Evolutionary conservation across 73 alveolate genomes (phyloP).

Genomic region (Stentor coeruleus): DNA sequence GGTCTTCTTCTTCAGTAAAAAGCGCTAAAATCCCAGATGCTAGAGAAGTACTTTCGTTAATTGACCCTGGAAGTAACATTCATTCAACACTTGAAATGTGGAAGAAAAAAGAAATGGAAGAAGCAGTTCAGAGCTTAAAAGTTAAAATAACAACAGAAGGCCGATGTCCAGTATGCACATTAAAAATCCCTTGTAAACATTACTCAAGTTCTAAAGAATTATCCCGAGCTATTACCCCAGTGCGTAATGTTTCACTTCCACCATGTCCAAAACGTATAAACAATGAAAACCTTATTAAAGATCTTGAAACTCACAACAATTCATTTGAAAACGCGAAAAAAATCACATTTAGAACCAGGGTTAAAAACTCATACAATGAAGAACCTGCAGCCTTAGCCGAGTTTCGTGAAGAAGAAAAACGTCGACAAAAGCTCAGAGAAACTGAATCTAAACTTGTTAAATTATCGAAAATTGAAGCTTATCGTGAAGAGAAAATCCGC

Average conservation of each 20-base stretch:
- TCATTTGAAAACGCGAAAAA: neutral
- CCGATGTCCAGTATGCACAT: conserved; percentile 58
- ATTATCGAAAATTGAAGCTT: conserved; percentile 28
- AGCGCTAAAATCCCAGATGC: neutral
- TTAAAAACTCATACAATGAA: neutral
- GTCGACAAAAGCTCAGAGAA: neutral
- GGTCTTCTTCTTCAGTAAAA: neutral
- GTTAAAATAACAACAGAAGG: conserved; percentile 34
- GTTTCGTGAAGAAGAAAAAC: neutral
- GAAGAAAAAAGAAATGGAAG: conserved; percentile 27
- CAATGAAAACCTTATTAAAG: conserved; percentile 19
- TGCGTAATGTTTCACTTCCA: neutral
- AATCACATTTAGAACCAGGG: neutral
- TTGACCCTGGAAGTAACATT: neutral
- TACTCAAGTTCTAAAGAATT: conserved; percentile 34
- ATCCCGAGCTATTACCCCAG: neutral
- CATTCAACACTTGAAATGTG: neutral
- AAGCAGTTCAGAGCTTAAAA: conserved; percentile 39
- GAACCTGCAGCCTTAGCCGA: conserved; percentile 27
- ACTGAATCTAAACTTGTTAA: conserved; percentile 20
- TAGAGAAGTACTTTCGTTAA: neutral
- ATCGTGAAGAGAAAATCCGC: conserved; percentile 27
- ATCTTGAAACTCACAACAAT: conserved; percentile 22
- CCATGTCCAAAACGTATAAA: neutral
- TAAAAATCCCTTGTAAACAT: conserved; percentile 59